Conservation (phyloP, 2,329 filamentous ascomycete species). For the Arthrobotrys conoides region DNA sequence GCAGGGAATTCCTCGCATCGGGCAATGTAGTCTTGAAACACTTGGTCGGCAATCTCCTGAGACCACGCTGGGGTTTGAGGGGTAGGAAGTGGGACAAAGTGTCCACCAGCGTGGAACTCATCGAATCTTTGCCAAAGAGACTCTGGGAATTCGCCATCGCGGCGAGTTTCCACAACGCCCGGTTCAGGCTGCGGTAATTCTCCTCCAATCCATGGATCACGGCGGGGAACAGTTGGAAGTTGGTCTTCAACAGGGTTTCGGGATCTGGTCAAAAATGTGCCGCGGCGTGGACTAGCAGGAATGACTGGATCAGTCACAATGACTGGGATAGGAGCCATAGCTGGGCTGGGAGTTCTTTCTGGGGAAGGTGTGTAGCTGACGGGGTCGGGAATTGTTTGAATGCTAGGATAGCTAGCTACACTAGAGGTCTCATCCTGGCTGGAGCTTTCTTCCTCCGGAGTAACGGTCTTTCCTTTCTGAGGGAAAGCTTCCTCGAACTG, state of each 20-base stretch:
- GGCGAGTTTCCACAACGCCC: background rate
- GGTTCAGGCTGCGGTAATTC: background rate
- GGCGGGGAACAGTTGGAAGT: too few relatives aligned
- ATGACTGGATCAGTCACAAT: background rate
- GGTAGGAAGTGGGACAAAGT: background rate
- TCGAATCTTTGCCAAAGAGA: background rate
- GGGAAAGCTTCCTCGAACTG: background rate
- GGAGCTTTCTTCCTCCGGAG: background rate
- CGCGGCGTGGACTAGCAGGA: too few relatives aligned
- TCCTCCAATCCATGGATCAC: background rate
- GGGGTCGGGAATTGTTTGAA: background rate
- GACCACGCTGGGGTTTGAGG: background rate
- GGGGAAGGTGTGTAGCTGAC: background rate
- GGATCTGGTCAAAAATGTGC: too few relatives aligned
- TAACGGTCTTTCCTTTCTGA: background rate
- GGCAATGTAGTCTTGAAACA: background rate
- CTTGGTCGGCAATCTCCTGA: background rate
- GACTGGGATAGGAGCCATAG: background rate
- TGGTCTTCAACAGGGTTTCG: too few relatives aligned
- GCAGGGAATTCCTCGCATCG: background rate
- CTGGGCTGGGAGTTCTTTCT: background rate
- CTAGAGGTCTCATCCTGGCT: background rate
- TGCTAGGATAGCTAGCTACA: background rate
- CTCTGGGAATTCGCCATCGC: background rate
- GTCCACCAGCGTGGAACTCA: background rate